Base-by-base conservation (phyloP, 2,329 filamentous ascomycete species). In the Sphaerulina populicola region DNA sequence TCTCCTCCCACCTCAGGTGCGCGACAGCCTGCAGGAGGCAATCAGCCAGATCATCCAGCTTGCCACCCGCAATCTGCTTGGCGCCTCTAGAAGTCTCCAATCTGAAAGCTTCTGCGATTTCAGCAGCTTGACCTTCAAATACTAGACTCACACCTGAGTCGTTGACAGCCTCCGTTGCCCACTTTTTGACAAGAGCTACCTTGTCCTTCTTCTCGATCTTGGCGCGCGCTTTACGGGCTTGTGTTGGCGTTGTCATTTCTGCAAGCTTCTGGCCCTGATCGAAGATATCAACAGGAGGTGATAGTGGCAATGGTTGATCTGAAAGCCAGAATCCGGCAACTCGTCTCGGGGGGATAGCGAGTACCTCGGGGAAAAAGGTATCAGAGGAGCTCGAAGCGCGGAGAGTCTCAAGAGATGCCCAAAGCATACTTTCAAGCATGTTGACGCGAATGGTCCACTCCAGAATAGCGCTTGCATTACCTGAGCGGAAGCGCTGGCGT, bases 371-470 rank as follows among this genome's bases (percentile, higher is more conserved):
- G 37, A 64, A 64, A 2, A 37, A 15, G n/a, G 3, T n/a, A 4
- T 69, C 70, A 44, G 76, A 66, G 14, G 69, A 65, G 41, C 30
- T 15, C 4, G 29, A 42, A 35, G 50, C 54, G 36, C 69, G 68
- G 43, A 87, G 62, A 0, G 82, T 78, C 45, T 76, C 73, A 35
- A 91, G 67, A 10, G 82, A 75, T 7, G 84, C 83, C 72, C 89
- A 85, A 0, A 94, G 69, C 81, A 93, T 93, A 3, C 81, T 80
- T 66, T 94, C 88, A 18, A 94, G 77, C 61, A 85, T 83, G 58
- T 91, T 91, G 7, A 94, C 87, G 1, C 86, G 75, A 37, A 93
- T 66, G 2, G 87, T 91, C 88, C 88, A 94, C 68, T 94, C 86
- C 53, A 82, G 79, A 1, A 94, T 81, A 0, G 81, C 77, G 0